A percentile compares a stretch with the other conserved stretches of the same genome.
Evolutionary conservation across 768 basidiomycete genomes (phyloP).

Genomic region (Auricularia heimuer): DNA sequence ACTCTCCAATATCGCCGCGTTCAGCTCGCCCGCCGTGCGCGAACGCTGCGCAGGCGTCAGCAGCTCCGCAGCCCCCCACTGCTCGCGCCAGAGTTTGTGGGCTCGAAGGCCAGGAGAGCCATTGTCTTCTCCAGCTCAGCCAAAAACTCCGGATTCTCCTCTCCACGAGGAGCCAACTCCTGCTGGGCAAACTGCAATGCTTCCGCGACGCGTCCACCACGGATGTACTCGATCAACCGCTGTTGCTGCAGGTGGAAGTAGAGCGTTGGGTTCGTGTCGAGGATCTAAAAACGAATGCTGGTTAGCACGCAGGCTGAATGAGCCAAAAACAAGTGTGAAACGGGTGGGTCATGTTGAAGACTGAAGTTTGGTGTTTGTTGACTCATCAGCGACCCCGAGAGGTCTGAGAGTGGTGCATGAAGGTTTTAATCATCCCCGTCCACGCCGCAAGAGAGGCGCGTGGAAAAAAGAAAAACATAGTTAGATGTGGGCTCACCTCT

Average conservation of each 20-base stretch:
- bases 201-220: conserved; percentile 63
- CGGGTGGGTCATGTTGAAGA: conserved; percentile 82
- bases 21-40: conserved; percentile 94
- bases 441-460: background rate
- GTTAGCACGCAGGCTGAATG: conserved; percentile 1
- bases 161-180: conserved; percentile 89
- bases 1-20: conserved; percentile 88
- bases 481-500: conserved; percentile 56
- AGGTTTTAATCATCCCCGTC: conserved; percentile 68
- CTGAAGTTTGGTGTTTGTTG: conserved; percentile 67
- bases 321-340: conserved; percentile 11
- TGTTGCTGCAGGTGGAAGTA: conserved; percentile 96
- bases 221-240: conserved; percentile 89
- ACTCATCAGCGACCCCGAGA: conserved; percentile 75
- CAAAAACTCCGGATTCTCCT: conserved; percentile 90
- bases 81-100: conserved; percentile 18
- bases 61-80: conserved; percentile 46
- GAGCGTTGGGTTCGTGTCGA: conserved; percentile 87
- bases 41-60: conserved; percentile 79
- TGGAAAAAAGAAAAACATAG: conserved; percentile 6
- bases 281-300: conserved; percentile 49
- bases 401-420: conserved; percentile 99
- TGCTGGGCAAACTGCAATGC: conserved; percentile 88
- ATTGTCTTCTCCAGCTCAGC: conserved; percentile 89
- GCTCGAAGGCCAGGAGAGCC: conserved; percentile 79